Evolutionary conservation across 441 rosid species (phyloP), one percentile per base, ranked within the genome.

Genomic region (Pelargonium exstipulatum): DNA sequence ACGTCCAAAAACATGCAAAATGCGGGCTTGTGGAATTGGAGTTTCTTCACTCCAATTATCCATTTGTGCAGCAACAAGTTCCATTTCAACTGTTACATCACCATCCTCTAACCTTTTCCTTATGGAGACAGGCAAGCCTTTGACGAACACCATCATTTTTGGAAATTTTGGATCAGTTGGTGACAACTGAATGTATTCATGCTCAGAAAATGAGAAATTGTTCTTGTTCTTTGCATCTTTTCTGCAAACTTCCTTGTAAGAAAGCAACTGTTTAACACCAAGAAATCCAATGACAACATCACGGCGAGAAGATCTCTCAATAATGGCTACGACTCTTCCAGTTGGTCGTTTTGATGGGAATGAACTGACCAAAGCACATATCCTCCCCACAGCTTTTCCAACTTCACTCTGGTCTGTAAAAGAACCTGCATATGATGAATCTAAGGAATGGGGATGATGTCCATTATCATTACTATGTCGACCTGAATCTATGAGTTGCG

Each of bases 341-440:
- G 97, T 91, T 14, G 99, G 99, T 66, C 97, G 78, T 82, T 88
- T 94, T 64, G 82, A 71, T 46, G 95, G 92, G 68, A 76, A 77
- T 62, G 82, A 81, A 75, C 74, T 80, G 64, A 92, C 68, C 83
- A 82, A 66, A 63, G 73, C 71, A 77, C 87, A 86, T 68, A 91
- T 74, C 81, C 75, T 83, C 68, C 66, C 87, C 71, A 84, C 70
- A 58, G 83, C 83, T 82, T 79, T 82, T 66, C 71, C 35, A 78
- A 24, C 71, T 62, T 77, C 87, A 67, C 77, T 79, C 74, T 77
- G 72, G 71, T 63, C 70, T 49, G 29, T 26, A 57, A 66, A 69
- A 71, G 71, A 73, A 46, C 76, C 81, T 40, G 62, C 35, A 43
- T 69, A 67, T 9, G 74, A 40, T 69, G 82, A 62, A 43, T 76